These are phyloP conservation scores for Globisporangium rhizosaccharum DNA, from an alignment of 352 stramenopile species.

Conservation along the genomic window DNA sequence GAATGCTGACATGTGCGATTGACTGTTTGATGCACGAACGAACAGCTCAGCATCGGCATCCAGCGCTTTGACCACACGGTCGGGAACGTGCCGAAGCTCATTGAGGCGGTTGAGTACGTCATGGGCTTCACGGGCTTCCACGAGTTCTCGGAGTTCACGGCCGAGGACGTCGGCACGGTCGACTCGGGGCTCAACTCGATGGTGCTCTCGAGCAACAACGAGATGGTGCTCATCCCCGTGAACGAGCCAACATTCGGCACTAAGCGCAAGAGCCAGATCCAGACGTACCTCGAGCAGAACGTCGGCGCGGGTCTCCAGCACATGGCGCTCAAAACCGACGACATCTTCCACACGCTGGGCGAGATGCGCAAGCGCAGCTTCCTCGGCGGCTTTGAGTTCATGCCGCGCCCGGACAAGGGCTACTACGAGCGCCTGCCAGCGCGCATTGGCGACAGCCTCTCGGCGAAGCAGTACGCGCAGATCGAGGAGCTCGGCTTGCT, in stretches of 20 bases:
- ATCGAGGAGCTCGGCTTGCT: slow-evolving; percentile 92
- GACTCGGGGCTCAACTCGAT: slow-evolving; percentile 95
- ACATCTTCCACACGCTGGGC: slow-evolving; percentile 93
- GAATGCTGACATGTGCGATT: not conserved
- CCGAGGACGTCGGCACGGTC: slow-evolving; percentile 92
- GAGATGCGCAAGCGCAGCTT: slow-evolving; percentile 77
- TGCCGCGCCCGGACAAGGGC: slow-evolving; percentile 67
- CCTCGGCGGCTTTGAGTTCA: slow-evolving; percentile 81
- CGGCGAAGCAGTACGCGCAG: slow-evolving; percentile 84
- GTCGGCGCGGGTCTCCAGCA: slow-evolving; percentile 93
- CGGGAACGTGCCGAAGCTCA: slow-evolving; percentile 87
- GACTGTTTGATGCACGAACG: not conserved
- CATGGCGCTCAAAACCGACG: slow-evolving; percentile 94
- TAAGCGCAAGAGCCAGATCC: slow-evolving; percentile 93
- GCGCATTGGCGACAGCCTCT: slow-evolving; percentile 77
- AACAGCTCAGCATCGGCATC: slow-evolving; percentile 72
- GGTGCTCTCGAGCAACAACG: slow-evolving; percentile 91
- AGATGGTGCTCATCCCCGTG: slow-evolving; percentile 92
- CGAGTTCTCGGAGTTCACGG: slow-evolving; percentile 93
- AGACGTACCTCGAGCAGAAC: slow-evolving; percentile 96
- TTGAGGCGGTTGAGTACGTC: slow-evolving; percentile 82
- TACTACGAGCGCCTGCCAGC: slow-evolving; percentile 91
- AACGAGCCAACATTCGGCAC: slow-evolving; percentile 94
- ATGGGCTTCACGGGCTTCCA: slow-evolving; percentile 84
- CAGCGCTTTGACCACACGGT: slow-evolving; percentile 86